A percentile compares a stretch with the other conserved stretches of the same genome.
Conservation (phyloP, 2,329 filamentous ascomycete genomes). For the Trichophyton verrucosum region DNA sequence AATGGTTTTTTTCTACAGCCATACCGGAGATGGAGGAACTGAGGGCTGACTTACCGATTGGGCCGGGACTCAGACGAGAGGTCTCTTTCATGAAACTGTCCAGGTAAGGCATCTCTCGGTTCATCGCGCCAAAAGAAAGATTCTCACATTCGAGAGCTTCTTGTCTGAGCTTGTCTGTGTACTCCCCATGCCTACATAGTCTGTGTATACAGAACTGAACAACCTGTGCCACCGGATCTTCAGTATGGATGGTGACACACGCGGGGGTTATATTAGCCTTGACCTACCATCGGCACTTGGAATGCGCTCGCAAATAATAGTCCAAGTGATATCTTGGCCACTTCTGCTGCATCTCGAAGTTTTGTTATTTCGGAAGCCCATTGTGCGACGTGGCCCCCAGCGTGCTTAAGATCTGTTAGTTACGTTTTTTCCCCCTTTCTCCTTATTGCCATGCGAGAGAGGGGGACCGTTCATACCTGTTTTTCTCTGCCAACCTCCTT, state of each 20-base stretch:
- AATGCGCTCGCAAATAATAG: background rate
- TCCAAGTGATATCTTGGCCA: background rate
- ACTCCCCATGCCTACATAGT: conserved; percentile 14
- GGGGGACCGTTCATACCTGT: background rate
- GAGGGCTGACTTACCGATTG: conserved; percentile 9
- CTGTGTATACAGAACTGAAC: background rate
- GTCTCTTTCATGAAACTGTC: conserved; percentile 18
- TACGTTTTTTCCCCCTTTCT: background rate
- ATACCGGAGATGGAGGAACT: background rate
- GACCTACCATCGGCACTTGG: background rate
- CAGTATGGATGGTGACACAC: background rate
- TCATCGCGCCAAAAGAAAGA: conserved; percentile 5
- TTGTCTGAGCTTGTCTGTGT: conserved; percentile 13
- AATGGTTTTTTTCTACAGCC: background rate
- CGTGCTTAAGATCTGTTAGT: background rate
- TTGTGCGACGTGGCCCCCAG: background rate
- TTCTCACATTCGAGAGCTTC: conserved; percentile 11
- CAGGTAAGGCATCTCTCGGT: conserved; percentile 12
- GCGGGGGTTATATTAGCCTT: background rate
- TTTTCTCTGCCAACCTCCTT: background rate
- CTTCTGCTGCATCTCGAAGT: background rate
- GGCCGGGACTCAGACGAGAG: conserved; percentile 13
- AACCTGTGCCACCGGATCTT: background rate
- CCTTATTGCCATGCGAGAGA: background rate
- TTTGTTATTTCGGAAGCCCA: background rate